These are phyloP conservation scores for Xylaria scruposa DNA, from an alignment of 495 filamentous ascomycete genomes.

Conservation along the genomic window DNA sequence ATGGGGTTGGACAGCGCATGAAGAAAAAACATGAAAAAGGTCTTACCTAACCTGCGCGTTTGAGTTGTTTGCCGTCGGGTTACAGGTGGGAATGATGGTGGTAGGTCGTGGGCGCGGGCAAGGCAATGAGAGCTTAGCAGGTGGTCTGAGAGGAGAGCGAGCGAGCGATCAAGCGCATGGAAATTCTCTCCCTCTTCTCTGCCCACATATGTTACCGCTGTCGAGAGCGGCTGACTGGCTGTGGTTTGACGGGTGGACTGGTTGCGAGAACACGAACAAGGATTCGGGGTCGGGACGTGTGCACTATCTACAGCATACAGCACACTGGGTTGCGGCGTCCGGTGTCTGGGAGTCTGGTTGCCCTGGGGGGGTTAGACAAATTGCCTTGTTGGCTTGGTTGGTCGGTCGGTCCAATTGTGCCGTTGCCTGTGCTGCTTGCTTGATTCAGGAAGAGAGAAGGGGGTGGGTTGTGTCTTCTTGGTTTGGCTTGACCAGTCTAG, in stretches of 20 bases:
- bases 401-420: slow-evolving; percentile 1
- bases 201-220: slow-evolving; percentile 20
- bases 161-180: slow-evolving; percentile 28
- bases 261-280: slow-evolving; percentile 24
- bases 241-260: slow-evolving; percentile 23
- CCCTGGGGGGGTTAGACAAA: neutral
- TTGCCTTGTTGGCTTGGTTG: slow-evolving; percentile 19
- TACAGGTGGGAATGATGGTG: slow-evolving; percentile 32
- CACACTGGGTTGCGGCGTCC: slow-evolving; percentile 1
- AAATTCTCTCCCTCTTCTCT: slow-evolving; percentile 27
- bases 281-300: slow-evolving; percentile 4
- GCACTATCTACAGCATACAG: slow-evolving; percentile 7
- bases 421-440: slow-evolving; percentile 3
- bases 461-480: neutral
- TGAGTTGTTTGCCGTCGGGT: slow-evolving; percentile 30
- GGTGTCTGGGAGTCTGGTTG: neutral
- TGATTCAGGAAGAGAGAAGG: slow-evolving; percentile 22
- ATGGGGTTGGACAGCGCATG: slow-evolving; percentile 24
- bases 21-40: slow-evolving; percentile 14
- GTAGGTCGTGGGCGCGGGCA: slow-evolving; percentile 30
- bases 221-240: slow-evolving; percentile 27
- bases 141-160: slow-evolving; percentile 33
- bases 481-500: neutral
- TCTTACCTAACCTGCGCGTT: slow-evolving; percentile 31
- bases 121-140: slow-evolving; percentile 32